phyloP scores from a whole-genome alignment of 768 basidiomycete genomes.

The Tulasnella sp. region DNA sequence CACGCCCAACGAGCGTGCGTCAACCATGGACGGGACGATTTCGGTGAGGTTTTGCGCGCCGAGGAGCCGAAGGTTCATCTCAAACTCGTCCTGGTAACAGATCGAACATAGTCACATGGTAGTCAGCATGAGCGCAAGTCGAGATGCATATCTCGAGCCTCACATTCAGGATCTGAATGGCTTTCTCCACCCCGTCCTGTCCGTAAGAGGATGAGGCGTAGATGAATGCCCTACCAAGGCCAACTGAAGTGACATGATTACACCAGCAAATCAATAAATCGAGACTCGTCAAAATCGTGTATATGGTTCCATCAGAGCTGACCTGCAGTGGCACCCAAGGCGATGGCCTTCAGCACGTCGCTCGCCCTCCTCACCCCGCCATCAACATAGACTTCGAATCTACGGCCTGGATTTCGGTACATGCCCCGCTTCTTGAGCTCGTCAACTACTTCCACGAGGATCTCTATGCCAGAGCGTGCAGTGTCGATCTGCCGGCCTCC shows the following conservation, averaged over 20 bases:
- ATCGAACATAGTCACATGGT: not conserved
- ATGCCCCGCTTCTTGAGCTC: slow-evolving; percentile 54
- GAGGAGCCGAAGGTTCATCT: slow-evolving; percentile 92
- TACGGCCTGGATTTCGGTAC: slow-evolving; percentile 43
- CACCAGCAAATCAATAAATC: not conserved
- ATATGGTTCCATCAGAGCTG: not conserved
- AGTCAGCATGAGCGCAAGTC: no score
- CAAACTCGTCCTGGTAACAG: slow-evolving; percentile 99
- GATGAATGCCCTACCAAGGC: slow-evolving; percentile 75
- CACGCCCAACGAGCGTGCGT: slow-evolving; percentile 53
- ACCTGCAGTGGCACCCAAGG: slow-evolving; percentile 77
- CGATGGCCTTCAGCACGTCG: slow-evolving; percentile 80
- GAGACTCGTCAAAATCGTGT: no score
- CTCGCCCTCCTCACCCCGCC: slow-evolving; percentile 91
- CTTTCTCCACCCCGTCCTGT: slow-evolving; percentile 58
- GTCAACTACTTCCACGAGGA: slow-evolving; percentile 75
- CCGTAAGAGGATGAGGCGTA: slow-evolving; percentile 89
- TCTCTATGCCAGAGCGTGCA: slow-evolving; percentile 77
- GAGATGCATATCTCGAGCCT: slow-evolving; percentile 19
- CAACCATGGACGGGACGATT: slow-evolving; percentile 81
- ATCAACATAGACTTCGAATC: slow-evolving; percentile 81
- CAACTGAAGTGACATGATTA: slow-evolving; percentile 45
- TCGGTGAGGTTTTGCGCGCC: slow-evolving; percentile 75
- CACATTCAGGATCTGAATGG: slow-evolving; percentile 66
- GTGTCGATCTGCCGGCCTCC: slow-evolving; percentile 71